phyloP scores from a whole-genome alignment of 2,329 filamentous ascomycete species.

The Apiospora sp. region DNA sequence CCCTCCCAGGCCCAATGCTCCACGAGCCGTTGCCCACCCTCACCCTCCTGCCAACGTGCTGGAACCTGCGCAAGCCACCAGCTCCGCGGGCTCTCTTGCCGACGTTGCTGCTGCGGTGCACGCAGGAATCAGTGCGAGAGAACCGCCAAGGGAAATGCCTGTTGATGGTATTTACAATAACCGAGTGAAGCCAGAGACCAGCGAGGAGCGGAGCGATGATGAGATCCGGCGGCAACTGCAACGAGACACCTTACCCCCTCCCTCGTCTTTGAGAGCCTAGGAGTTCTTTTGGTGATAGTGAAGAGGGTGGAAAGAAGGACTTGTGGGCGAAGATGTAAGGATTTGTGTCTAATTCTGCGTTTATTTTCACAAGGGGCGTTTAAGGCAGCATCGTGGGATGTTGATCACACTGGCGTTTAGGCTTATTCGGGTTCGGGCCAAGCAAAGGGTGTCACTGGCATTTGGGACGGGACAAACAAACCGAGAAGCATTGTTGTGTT shows the following conservation, averaged over 20 bases:
- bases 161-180: constrained; percentile 17
- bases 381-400: constrained; percentile 17
- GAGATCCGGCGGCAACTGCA: constrained; percentile 64
- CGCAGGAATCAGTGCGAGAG: constrained; percentile 40
- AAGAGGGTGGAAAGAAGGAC: background rate
- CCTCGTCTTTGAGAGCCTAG: constrained; percentile 41
- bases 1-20: constrained; percentile 44
- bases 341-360: background rate
- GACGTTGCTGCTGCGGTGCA: constrained; percentile 45
- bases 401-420: constrained; percentile 13
- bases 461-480: background rate
- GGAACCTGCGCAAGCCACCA: constrained; percentile 26
- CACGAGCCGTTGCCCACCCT: constrained; percentile 28
- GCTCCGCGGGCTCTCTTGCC: constrained; percentile 42
- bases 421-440: background rate
- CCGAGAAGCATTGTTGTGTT: background rate
- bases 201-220: constrained; percentile 56
- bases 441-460: constrained; percentile 8
- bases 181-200: constrained; percentile 46
- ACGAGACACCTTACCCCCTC: constrained; percentile 46
- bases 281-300: background rate
- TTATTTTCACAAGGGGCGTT: background rate
- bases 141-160: constrained; percentile 31
- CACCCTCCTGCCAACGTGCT: constrained; percentile 9
- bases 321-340: background rate